Conservation (phyloP, 192 early-diverging fungal species). For the Helicostylum pulchrum region DNA sequence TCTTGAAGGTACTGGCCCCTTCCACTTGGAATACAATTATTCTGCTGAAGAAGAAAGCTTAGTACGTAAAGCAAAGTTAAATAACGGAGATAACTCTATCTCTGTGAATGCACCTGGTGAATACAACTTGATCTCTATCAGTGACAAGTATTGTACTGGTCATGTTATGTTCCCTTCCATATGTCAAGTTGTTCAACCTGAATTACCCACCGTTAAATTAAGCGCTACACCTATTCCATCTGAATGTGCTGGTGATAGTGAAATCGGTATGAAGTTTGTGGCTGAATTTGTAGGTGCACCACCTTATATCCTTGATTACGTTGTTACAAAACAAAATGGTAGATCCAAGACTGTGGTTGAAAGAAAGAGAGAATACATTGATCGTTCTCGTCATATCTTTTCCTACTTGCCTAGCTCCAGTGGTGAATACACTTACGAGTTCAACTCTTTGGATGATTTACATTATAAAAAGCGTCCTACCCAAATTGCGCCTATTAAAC, state of each 20-base stretch:
- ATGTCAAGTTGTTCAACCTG: slow-evolving; percentile 36
- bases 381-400: slow-evolving; percentile 33
- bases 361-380: slow-evolving; percentile 11
- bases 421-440: slow-evolving; percentile 38
- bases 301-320: slow-evolving; percentile 30
- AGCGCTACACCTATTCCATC: slow-evolving; percentile 32
- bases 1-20: slow-evolving; percentile 28
- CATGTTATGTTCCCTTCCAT: slow-evolving; percentile 31
- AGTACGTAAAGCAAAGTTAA: not conserved
- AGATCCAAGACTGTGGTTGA: slow-evolving; percentile 8
- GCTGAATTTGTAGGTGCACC: slow-evolving; percentile 30
- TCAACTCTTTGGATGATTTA: slow-evolving; percentile 25
- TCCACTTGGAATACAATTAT: slow-evolving; percentile 22
- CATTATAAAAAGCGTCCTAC: slow-evolving; percentile 30
- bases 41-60: not conserved
- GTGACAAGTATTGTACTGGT: slow-evolving; percentile 34
- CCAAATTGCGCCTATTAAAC: slow-evolving; percentile 23
- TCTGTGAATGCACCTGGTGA: slow-evolving; percentile 29
- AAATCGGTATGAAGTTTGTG: slow-evolving; percentile 37
- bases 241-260: slow-evolving; percentile 32
- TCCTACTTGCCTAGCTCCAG: slow-evolving; percentile 30
- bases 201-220: slow-evolving; percentile 24
- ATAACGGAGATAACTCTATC: slow-evolving; percentile 6
- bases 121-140: slow-evolving; percentile 34
- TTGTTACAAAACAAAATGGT: slow-evolving; percentile 19